A percentile compares a stretch with the other conserved stretches of the same genome.
Evolutionary conservation across 2,329 filamentous ascomycete genomes (phyloP).

Genomic region (Bimuria novae-zelandiae): DNA sequence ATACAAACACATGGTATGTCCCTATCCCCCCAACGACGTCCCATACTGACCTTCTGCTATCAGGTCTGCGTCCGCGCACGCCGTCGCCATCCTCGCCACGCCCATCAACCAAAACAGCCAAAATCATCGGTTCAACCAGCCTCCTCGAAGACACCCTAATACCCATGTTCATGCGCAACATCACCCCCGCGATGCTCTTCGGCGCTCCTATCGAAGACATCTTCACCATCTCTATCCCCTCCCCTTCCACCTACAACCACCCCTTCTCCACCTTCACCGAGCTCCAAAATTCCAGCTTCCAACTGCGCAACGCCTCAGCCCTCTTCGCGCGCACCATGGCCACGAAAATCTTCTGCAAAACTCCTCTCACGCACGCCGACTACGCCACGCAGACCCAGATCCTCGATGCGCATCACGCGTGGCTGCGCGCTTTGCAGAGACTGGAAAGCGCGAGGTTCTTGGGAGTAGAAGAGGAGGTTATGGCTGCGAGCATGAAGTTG

Average conservation of each 20-base stretch:
- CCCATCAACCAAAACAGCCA: not conserved
- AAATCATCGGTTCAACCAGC: not conserved
- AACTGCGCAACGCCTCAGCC: conserved; percentile 29
- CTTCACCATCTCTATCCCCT: conserved; percentile 12
- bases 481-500: conserved; percentile 14
- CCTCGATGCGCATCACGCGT: conserved; percentile 12
- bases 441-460: conserved; percentile 7
- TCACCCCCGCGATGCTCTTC: conserved; percentile 24
- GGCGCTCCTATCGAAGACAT: conserved; percentile 18
- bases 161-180: conserved; percentile 27
- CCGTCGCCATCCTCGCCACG: not conserved
- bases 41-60: not conserved
- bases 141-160: conserved; percentile 20
- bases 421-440: conserved; percentile 10
- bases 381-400: conserved; percentile 7
- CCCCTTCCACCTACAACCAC: conserved; percentile 6
- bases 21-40: not conserved
- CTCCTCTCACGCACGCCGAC: conserved; percentile 5
- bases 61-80: conserved; percentile 1
- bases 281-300: conserved; percentile 21
- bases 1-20: conserved; percentile 6
- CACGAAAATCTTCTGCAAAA: not conserved
- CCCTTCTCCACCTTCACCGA: conserved; percentile 19
- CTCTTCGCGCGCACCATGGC: conserved; percentile 14
- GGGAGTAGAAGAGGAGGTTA: conserved; percentile 10